Evolutionary conservation across 2,329 filamentous ascomycete species (phyloP).

Genomic region (Hymenoscyphus repandus): DNA sequence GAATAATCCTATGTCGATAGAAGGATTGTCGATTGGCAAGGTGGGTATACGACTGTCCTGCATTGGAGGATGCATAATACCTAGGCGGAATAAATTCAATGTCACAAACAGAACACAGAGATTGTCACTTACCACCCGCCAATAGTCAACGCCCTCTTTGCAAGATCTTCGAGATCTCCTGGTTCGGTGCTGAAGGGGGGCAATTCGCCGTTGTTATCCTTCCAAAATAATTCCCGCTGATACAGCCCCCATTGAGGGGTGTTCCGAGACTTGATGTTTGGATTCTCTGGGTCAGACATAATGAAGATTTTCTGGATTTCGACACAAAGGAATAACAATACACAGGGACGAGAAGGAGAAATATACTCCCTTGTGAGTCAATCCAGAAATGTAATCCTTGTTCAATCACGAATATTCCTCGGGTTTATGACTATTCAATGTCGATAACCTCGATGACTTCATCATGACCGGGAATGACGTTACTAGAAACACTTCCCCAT

Average conservation of each 20-base stretch:
- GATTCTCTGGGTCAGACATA: conserved; percentile 42
- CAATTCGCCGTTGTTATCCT: conserved; percentile 43
- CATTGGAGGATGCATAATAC: conserved; percentile 53
- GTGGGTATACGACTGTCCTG: conserved; percentile 46
- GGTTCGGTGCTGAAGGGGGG: conserved; percentile 52
- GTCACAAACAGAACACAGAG: not conserved
- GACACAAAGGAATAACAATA: not conserved
- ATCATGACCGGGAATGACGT: too few relatives aligned
- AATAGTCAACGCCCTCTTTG: conserved; percentile 49
- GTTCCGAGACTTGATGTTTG: conserved; percentile 43
- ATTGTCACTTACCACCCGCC: conserved; percentile 42
- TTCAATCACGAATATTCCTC: too few relatives aligned
- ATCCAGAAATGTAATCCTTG: not conserved
- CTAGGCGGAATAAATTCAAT: conserved; percentile 11
- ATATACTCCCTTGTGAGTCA: not conserved
- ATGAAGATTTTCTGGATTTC: not conserved
- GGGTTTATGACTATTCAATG: too few relatives aligned
- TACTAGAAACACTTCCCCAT: too few relatives aligned
- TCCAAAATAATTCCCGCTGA: conserved; percentile 51
- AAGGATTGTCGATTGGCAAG: conserved; percentile 59
- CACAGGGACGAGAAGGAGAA: not conserved
- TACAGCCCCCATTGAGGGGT: conserved; percentile 51
- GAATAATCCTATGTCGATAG: conserved; percentile 58
- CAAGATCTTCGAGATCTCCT: conserved; percentile 51
- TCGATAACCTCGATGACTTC: too few relatives aligned